Conservation (phyloP, 2,329 filamentous ascomycete genomes). For the Hypoxylon sp. region DNA sequence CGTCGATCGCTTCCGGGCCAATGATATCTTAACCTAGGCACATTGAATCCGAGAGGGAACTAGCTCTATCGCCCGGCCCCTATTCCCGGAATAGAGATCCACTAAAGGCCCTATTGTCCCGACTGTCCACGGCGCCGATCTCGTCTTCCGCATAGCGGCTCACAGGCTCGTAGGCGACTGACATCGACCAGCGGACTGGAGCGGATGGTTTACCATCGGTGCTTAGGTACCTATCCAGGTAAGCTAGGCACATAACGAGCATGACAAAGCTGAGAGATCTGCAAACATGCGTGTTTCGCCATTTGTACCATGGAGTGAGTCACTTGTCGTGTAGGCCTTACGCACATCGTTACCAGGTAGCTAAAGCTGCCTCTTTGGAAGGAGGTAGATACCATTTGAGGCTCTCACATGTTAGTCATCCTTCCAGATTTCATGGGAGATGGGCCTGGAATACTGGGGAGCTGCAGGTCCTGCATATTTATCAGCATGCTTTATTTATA, state of each 20-base stretch:
- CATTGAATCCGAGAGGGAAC: slow-evolving; percentile 10
- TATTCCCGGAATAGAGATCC: slow-evolving; percentile 4
- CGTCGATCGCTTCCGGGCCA: slow-evolving; percentile 6
- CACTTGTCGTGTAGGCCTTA: neutral
- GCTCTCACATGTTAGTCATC: neutral
- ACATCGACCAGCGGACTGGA: no score
- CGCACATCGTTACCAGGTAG: neutral
- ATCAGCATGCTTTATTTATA: slow-evolving; percentile 18
- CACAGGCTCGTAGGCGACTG: neutral
- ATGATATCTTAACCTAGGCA: slow-evolving; percentile 14
- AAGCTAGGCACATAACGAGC: no score
- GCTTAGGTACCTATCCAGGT: no score
- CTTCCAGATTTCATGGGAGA: neutral
- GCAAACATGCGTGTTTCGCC: neutral
- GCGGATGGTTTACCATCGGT: no score
- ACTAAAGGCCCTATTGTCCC: no score
- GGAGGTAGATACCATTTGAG: no score
- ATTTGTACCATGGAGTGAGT: neutral
- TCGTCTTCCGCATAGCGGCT: neutral
- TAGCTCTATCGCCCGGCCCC: neutral
- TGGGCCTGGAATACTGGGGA: neutral
- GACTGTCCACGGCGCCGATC: neutral
- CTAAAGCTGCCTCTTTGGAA: neutral
- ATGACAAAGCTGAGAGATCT: no score
- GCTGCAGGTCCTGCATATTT: slow-evolving; percentile 9